Evolutionary conservation across 2,329 filamentous ascomycete species (phyloP).

Genomic region (Aspergillus pseudoviridinutans): DNA sequence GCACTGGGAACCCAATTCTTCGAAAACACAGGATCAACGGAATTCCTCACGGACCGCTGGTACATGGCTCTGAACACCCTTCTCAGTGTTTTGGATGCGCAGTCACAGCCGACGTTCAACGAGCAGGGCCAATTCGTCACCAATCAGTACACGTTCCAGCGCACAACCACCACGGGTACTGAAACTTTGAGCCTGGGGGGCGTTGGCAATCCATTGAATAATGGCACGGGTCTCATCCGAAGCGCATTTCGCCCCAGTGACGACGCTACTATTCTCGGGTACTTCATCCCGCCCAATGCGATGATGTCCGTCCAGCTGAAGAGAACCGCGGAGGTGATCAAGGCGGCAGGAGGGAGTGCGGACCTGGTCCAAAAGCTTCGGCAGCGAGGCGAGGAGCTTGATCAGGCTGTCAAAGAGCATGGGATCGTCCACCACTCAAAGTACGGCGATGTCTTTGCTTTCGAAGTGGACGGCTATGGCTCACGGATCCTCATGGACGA

Average conservation of each 20-base stretch:
- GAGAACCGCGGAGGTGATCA: conserved; percentile 68
- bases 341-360: conserved; percentile 52
- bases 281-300: conserved; percentile 91
- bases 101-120: conserved; percentile 79
- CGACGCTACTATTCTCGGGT: conserved; percentile 89
- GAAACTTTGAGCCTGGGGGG: conserved; percentile 82
- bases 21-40: conserved; percentile 69
- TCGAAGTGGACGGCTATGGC: conserved; percentile 63
- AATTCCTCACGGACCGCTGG: conserved; percentile 78
- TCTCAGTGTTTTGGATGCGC: conserved; percentile 68
- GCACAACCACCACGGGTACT: conserved; percentile 74
- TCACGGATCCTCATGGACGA: conserved; percentile 62
- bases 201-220: conserved; percentile 85
- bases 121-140: conserved; percentile 59
- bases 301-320: conserved; percentile 91
- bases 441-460: conserved; percentile 60
- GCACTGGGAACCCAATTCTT: conserved; percentile 82
- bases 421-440: conserved; percentile 57
- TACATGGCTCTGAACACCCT: conserved; percentile 71
- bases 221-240: conserved; percentile 77
- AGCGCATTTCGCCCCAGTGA: conserved; percentile 94
- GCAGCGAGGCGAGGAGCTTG: conserved; percentile 61
- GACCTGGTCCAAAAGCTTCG: conserved; percentile 48
- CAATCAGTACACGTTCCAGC: conserved; percentile 85
- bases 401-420: conserved; percentile 76